Conservation (phyloP, 495 filamentous ascomycete genomes). For the Clohesyomyces aquaticus region DNA sequence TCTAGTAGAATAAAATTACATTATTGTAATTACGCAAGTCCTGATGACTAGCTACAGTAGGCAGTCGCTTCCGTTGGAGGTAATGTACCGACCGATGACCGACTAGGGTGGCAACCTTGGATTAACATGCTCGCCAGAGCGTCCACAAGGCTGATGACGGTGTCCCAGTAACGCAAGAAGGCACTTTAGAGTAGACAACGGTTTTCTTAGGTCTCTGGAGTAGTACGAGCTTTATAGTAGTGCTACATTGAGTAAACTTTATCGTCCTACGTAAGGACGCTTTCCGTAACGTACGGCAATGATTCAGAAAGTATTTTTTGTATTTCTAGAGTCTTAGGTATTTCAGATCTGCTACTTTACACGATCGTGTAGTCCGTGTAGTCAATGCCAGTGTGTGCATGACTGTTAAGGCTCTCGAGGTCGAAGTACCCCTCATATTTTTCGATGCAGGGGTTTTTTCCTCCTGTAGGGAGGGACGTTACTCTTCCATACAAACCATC, state of each 20-base stretch:
- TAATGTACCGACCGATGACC: no score
- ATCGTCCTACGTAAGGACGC: constrained; percentile 1
- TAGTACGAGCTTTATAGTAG: constrained; percentile 1
- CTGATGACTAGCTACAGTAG: constrained; percentile 3
- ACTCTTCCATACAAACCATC: no score
- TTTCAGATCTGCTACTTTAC: not conserved
- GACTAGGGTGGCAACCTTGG: not conserved
- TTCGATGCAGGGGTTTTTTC: not conserved
- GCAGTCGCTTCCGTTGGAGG: not conserved
- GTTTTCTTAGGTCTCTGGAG: not conserved
- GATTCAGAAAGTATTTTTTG: not conserved
- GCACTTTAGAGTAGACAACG: not conserved
- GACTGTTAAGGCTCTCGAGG: constrained; percentile 6
- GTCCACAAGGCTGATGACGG: constrained; percentile 2
- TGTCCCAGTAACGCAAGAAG: not conserved
- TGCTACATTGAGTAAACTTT: constrained; percentile 1
- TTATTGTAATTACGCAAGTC: constrained; percentile 1
- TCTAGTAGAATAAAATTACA: not conserved
- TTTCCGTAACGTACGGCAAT: constrained; percentile 3
- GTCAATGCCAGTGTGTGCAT: not conserved
- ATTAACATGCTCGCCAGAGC: not conserved
- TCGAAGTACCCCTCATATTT: no score
- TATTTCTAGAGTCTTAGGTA: not conserved
- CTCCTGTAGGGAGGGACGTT: constrained; percentile 1
- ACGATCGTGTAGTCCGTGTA: not conserved